Evolutionary conservation across 306 rosid species (phyloP).

Genomic region (Amphicarpaea edgeworthii): DNA sequence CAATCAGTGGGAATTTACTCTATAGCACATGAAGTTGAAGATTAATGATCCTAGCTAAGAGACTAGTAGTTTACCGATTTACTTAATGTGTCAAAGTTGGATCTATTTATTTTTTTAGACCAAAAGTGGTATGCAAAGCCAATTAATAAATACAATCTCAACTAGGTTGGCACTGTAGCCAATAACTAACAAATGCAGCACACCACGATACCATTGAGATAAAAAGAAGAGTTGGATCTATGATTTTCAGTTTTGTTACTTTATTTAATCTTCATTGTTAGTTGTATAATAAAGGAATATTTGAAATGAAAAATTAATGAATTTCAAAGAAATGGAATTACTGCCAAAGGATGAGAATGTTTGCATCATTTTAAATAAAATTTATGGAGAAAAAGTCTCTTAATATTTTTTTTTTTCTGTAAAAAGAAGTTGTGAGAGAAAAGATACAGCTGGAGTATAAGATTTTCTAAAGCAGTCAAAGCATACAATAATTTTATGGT

Average conservation of each 20-base stretch:
- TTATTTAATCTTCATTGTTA: slow-evolving; percentile 33
- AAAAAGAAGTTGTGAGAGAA: not conserved
- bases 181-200: too few relatives aligned
- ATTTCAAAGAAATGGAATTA: slow-evolving; percentile 30
- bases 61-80: slow-evolving; percentile 29
- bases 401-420: not conserved
- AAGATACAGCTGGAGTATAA: slow-evolving; percentile 30
- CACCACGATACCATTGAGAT: too few relatives aligned
- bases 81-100: slow-evolving; percentile 9
- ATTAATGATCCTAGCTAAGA: slow-evolving; percentile 31
- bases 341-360: slow-evolving; percentile 17
- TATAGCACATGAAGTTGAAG: not conserved
- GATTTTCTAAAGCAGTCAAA: slow-evolving; percentile 14
- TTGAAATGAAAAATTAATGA: slow-evolving; percentile 30
- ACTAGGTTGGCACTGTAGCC: too few relatives aligned
- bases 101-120: too few relatives aligned
- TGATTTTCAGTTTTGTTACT: slow-evolving; percentile 34
- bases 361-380: slow-evolving; percentile 19
- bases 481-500: slow-evolving; percentile 33
- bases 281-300: slow-evolving; percentile 13
- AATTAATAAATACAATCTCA: too few relatives aligned
- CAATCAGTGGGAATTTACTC: slow-evolving; percentile 14
- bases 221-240: slow-evolving; percentile 35
- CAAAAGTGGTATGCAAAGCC: too few relatives aligned
- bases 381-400: slow-evolving; percentile 20